Percentiles rank a stretch among this genome's conserved stretches.
Evolutionary conservation across 2,329 filamentous ascomycete species (phyloP).

Genomic region (Scedosporium minutisporum): DNA sequence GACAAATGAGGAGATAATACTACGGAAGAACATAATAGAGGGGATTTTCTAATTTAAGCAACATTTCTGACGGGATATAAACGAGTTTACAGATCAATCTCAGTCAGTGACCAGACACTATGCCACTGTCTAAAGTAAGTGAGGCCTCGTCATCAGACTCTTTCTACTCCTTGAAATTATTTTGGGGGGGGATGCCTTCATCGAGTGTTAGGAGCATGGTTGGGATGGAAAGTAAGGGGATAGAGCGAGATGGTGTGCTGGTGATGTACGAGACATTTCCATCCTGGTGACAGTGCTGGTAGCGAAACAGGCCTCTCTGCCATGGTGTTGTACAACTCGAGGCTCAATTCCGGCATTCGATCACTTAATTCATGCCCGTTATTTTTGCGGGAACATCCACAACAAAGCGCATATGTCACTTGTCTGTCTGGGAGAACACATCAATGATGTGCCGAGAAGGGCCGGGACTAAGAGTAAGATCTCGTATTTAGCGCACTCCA

Average conservation of each 20-base stretch:
- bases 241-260: background rate
- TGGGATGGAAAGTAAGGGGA: background rate
- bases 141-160: background rate
- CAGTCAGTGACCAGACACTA: background rate
- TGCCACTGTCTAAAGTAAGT: background rate
- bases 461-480: background rate
- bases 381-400: too few relatives aligned
- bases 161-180: too few relatives aligned
- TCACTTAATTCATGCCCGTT: too few relatives aligned
- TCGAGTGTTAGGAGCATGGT: background rate
- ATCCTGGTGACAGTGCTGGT: background rate
- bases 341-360: background rate
- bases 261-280: background rate
- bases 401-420: background rate
- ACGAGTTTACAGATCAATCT: background rate
- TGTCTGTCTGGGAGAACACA: background rate
- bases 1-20: background rate
- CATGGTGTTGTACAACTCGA: background rate
- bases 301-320: too few relatives aligned
- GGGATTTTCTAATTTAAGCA: constrained; percentile 1
- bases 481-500: too few relatives aligned
- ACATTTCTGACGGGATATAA: background rate
- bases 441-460: background rate
- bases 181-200: background rate
- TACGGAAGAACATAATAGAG: background rate